These are phyloP conservation scores for Emiliania huxleyi DNA, from an alignment of 78 protist genomes.

Conservation along the genomic window DNA sequence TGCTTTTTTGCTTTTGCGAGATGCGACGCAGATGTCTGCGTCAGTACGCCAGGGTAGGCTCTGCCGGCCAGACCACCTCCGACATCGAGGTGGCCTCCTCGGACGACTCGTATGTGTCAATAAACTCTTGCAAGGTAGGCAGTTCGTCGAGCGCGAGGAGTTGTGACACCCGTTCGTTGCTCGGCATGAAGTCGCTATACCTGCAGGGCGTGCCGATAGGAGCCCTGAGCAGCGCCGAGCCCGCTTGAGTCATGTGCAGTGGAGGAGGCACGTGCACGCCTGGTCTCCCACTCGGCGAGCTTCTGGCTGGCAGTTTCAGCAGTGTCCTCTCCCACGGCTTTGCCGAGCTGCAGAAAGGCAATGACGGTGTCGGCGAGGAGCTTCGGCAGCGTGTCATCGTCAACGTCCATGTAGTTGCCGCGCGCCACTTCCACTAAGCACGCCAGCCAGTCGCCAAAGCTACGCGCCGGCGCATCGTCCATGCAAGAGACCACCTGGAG, in stretches of 20 bases:
- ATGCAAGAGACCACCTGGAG: neutral
- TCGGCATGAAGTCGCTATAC: neutral
- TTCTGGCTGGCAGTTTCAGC: neutral
- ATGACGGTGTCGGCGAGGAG: neutral
- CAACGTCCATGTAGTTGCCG: neutral
- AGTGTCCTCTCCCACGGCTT: neutral
- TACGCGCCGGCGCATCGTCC: neutral
- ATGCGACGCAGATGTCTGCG: no score
- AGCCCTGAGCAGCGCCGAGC: neutral
- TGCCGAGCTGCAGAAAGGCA: neutral
- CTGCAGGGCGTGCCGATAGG: neutral
- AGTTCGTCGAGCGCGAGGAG: neutral
- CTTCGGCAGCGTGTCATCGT: neutral
- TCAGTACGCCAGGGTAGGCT: neutral
- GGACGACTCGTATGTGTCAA: neutral
- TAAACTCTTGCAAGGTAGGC: neutral
- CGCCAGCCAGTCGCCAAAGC: neutral
- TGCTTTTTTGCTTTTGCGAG: no score
- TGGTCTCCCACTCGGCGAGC: neutral
- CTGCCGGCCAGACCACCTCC: neutral
- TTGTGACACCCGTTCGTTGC: neutral
- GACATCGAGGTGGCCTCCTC: neutral
- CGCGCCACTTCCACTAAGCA: neutral
- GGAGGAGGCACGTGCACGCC: neutral
- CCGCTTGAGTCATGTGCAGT: neutral